These are phyloP conservation scores for Sordariomycetes sp. DNA, from an alignment of 2,329 filamentous ascomycete genomes.

Conservation along the genomic window DNA sequence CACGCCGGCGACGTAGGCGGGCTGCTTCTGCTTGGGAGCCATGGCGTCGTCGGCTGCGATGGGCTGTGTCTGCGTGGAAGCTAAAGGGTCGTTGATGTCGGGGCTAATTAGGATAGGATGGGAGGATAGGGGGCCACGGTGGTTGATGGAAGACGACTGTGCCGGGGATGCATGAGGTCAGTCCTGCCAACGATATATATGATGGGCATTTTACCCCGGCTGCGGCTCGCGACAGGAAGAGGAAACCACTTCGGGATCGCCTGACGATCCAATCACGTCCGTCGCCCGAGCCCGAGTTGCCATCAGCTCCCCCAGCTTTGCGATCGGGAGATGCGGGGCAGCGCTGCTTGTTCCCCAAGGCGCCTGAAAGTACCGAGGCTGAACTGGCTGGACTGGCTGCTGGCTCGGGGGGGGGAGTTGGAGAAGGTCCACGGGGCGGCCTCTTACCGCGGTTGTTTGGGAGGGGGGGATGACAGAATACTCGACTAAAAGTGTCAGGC, in stretches of 20 bases:
- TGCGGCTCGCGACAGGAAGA: slow-evolving; percentile 1
- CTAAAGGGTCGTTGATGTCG: not conserved
- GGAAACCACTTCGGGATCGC: slow-evolving; percentile 4
- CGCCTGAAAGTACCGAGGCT: too few species aligned
- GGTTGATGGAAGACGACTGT: not conserved
- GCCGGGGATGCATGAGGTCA: not conserved
- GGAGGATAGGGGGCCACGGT: not conserved
- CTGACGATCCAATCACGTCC: not conserved
- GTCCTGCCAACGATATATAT: not conserved
- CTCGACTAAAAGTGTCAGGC: too few species aligned
- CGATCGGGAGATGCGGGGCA: too few species aligned
- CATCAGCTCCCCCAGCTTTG: too few species aligned
- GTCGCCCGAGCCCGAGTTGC: too few species aligned
- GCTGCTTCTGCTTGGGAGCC: slow-evolving; percentile 39
- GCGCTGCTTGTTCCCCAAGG: too few species aligned
- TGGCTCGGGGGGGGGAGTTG: too few species aligned
- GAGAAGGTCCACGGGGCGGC: too few species aligned
- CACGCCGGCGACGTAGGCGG: slow-evolving; percentile 85
- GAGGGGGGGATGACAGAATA: too few species aligned
- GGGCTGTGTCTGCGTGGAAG: not conserved
- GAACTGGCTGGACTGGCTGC: too few species aligned
- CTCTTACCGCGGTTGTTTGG: too few species aligned
- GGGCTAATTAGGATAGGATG: too few species aligned
- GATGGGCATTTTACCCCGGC: slow-evolving; percentile 4
- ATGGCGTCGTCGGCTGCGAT: slow-evolving; percentile 20